Conservation (phyloP, 768 basidiomycete species). For the Pisolithus marmoratus region DNA sequence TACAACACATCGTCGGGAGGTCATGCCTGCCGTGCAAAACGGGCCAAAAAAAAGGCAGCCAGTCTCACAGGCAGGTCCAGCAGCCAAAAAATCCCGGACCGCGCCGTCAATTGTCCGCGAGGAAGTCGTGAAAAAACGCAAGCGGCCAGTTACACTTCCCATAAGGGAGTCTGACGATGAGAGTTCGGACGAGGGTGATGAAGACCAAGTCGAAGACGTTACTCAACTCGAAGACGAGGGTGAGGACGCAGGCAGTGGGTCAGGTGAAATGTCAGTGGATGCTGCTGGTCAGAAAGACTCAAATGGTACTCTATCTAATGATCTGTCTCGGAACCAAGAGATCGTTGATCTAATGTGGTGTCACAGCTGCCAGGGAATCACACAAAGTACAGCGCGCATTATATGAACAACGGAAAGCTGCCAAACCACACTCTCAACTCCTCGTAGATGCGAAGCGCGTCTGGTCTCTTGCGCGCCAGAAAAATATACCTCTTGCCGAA, state of each 20-base stretch:
- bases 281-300: conserved; percentile 41
- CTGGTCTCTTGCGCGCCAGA: conserved; percentile 73
- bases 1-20: not conserved
- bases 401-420: conserved; percentile 63
- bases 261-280: conserved; percentile 28
- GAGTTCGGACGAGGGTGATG: conserved; percentile 27
- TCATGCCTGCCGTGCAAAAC: conserved; percentile 41
- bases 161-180: conserved; percentile 35
- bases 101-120: conserved; percentile 17
- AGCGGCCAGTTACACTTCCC: conserved; percentile 49
- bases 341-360: not conserved
- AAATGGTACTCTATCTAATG: conserved; percentile 39
- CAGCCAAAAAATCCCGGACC: conserved; percentile 47
- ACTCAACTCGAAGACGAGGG: conserved; percentile 36
- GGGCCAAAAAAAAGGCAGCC: conserved; percentile 47
- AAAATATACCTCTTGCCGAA: conserved; percentile 62
- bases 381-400: conserved; percentile 67
- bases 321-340: not conserved
- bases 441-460: conserved; percentile 67
- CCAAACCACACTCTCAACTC: conserved; percentile 71
- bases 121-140: conserved; percentile 50
- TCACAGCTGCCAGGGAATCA: conserved; percentile 55
- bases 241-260: conserved; percentile 18
- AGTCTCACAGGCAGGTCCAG: conserved; percentile 40
- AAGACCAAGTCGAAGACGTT: conserved; percentile 26